Base-by-base conservation (phyloP, 2,329 filamentous ascomycete genomes). In the Nemania sp. region DNA sequence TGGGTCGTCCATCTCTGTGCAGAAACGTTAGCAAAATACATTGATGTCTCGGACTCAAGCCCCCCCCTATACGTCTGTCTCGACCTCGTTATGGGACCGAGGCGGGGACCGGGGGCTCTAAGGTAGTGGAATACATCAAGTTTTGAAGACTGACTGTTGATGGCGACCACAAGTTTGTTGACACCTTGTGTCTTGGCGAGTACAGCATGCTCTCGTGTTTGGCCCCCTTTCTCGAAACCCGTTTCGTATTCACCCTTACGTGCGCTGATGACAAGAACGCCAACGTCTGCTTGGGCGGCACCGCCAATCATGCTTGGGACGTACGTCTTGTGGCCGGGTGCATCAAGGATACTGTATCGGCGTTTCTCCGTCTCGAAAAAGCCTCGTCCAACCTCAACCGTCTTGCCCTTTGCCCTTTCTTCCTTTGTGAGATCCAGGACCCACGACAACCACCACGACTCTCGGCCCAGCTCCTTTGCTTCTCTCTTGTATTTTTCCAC, bases 371-470 rank as follows among this genome's bases (percentile, higher is more conserved):
- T 97, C 81, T 98, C 95, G 78, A 99, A 97, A 78, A 91, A 97
- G 12, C 91, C 95, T 73, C 94, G 87, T 25, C 95, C 95, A 67
- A 98, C 94, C 78, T 99, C 95, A 66, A 99, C 93, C 5, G 95
- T 99, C 83, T 98, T 99, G 68, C 95, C 95, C 83, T 98, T 96
- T 54, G 91, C 82, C 73, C 96, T 87, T 76, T 99, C 95, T 77
- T 99, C 96, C 78, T 94, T 97, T 68, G 92, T 99, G 76, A 98
- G 77, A 83, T 99, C 95, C 70, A 99, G 85, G 63, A 93, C 96
- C 95, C 96, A 99, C 45, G 95, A 99, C 20, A 99, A 84, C 76
- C 98, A 99, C 95, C 95, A 99, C 3, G 94, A 96, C 80, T 98
- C 95, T 80, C 93, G 90, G 54, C 95, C 95, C 66, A 95, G 84